Evolutionary conservation across 2,329 filamentous ascomycete genomes (phyloP), one percentile per base, ranked within the genome.

Genomic region (Colletotrichum sojae): DNA sequence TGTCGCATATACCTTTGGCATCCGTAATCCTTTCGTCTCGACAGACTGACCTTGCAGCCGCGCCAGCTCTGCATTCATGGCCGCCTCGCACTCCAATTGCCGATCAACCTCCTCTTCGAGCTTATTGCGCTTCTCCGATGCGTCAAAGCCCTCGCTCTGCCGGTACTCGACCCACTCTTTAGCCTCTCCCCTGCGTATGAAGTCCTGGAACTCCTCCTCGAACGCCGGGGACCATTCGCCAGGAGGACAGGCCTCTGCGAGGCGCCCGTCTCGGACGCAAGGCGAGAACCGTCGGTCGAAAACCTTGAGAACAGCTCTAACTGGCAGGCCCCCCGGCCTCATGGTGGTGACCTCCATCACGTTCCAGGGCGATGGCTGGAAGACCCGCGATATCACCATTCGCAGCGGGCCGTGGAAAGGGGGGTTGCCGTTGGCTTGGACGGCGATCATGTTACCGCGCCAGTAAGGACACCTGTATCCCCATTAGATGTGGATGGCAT

Each of bases 221-320:
- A 67, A 52, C 25, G 63, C 64, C 15, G 64, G 59, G 3, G 64
- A 63, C 64, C 64, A 67, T 40, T 51, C 43, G 45, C 45, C 64
- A 18, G 48, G 39, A 39, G 45, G 18, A 20, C 16, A 48, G 9
- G 27, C 25, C n/a, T 4, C 46, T 48, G 25, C 59, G 40, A 13
- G 57, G 27, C 13, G 40, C 25, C 25, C 60, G 46, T 62, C 22
- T 25, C 62, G 62, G 8, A 53, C 56, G 25, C 54, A 52, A 16
- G 64, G 60, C 36, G 64, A 63, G 59, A 67, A 67, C 10, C 64
- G 64, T 20, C 64, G 64, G 45, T 67, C 64, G 16, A 67, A 67
- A 45, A 63, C 20, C 51, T 67, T 57, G 16, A 67, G 59, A 8
- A 67, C 64, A 13, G 64, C 59, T 40, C 18, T 63, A 15, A 27